These are phyloP conservation scores for Dioscorea alata DNA, from an alignment of 106 monocot species.

Conservation along the genomic window DNA sequence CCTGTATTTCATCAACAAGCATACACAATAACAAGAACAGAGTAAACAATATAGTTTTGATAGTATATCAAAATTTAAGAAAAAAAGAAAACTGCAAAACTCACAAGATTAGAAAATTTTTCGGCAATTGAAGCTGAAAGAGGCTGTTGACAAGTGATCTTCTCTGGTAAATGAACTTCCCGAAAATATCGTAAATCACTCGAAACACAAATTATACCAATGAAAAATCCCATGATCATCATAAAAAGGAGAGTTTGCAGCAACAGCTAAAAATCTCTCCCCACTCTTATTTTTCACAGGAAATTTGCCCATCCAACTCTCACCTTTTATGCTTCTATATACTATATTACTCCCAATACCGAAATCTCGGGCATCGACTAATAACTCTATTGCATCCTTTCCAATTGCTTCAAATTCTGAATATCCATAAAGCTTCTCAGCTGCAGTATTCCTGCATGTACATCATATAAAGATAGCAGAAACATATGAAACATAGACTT, in stretches of 20 bases:
- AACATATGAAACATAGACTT: too few relatives aligned
- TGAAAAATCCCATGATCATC: slow-evolving; percentile 74
- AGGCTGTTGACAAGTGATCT: slow-evolving; percentile 36
- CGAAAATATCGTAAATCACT: slow-evolving; percentile 63
- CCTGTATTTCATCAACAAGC: slow-evolving; percentile 2
- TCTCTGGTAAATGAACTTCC: slow-evolving; percentile 16
- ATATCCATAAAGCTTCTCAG: slow-evolving; percentile 86
- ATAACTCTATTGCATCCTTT: slow-evolving; percentile 56
- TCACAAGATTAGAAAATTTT: slow-evolving; percentile 89
- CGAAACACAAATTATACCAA: slow-evolving; percentile 86
- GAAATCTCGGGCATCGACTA: slow-evolving; percentile 51
- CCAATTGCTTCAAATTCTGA: slow-evolving; percentile 82
- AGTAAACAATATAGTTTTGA: too few relatives aligned
- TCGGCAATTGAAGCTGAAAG: slow-evolving; percentile 70
- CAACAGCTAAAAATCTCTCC: slow-evolving; percentile 61
- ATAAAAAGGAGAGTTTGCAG: slow-evolving; percentile 85
- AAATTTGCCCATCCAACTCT: slow-evolving; percentile 89
- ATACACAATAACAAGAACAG: background rate
- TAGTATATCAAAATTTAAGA: too few relatives aligned
- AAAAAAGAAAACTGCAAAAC: background rate
- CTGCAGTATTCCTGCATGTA: slow-evolving; percentile 72
- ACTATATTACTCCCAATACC: slow-evolving; percentile 45
- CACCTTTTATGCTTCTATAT: slow-evolving; percentile 40
- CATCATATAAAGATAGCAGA: too few relatives aligned
- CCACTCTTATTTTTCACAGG: slow-evolving; percentile 76